These are phyloP conservation scores for Fusarium drepaniforme DNA, from an alignment of 2,329 filamentous ascomycete genomes.

Conservation along the genomic window DNA sequence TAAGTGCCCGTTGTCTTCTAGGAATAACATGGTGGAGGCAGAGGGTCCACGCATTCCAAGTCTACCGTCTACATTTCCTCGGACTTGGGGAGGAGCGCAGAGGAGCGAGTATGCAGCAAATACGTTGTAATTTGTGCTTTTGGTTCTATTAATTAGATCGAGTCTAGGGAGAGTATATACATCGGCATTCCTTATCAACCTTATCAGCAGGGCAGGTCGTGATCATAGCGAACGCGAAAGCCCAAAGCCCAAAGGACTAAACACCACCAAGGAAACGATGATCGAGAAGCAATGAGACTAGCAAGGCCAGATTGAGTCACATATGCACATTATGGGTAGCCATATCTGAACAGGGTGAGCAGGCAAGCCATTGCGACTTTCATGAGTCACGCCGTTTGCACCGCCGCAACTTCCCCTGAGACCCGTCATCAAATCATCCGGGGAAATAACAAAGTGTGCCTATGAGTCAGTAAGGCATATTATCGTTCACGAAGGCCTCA, in stretches of 20 bases:
- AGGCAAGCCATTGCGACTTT: too few relatives aligned
- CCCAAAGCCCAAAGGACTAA: background rate
- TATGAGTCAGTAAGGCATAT: background rate
- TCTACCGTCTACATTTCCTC: background rate
- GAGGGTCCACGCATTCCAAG: background rate
- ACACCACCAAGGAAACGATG: background rate
- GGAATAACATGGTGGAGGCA: background rate
- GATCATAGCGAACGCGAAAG: background rate
- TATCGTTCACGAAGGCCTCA: background rate
- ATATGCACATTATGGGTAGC: background rate
- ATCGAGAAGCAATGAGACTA: background rate
- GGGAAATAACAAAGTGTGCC: background rate
- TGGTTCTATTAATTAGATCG: background rate
- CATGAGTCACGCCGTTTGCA: background rate
- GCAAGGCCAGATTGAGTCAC: background rate
- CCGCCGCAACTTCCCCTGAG: background rate
- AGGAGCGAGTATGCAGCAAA: background rate
- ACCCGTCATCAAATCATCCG: background rate
- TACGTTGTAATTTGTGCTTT: background rate
- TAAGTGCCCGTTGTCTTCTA: background rate
- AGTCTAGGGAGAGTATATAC: background rate
- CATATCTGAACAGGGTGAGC: too few relatives aligned
- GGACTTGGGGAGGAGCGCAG: background rate
- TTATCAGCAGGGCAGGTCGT: background rate
- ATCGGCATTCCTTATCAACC: background rate